Percentiles rank a stretch among this genome's conserved stretches.
Conservation (phyloP, 176 grass and related monocot genomes). For the Puya raimondii region DNA sequence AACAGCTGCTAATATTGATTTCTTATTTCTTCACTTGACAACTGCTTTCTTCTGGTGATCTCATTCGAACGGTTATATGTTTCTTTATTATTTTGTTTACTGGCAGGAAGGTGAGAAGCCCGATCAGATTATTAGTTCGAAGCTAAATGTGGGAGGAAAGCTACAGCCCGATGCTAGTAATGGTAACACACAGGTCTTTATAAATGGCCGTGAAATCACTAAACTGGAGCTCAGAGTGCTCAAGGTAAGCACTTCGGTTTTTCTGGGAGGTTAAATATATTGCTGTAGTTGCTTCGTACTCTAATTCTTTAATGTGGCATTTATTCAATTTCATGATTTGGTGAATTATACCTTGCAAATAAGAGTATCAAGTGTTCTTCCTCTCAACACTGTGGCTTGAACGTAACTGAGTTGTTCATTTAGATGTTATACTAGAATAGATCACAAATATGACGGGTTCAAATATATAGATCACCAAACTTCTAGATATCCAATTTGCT, state of each 20-base stretch:
- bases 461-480: not conserved
- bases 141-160: slow-evolving; percentile 25
- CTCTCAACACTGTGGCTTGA: too few species aligned
- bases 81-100: not conserved
- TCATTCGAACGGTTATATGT: not conserved
- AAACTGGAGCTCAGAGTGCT: slow-evolving; percentile 24
- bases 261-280: not conserved
- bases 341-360: too few species aligned
- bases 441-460: not conserved
- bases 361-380: too few species aligned
- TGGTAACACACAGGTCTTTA: slow-evolving; percentile 24
- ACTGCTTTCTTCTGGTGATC: not conserved
- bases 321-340: too few species aligned
- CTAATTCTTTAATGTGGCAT: too few species aligned
- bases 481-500: not conserved
- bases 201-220: slow-evolving; percentile 28
- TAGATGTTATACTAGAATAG: too few species aligned
- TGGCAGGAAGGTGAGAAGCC: slow-evolving; percentile 26
- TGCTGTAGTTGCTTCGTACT: too few species aligned
- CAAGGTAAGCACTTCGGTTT: slow-evolving; percentile 1
- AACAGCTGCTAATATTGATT: not conserved
- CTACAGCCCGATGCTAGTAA: slow-evolving; percentile 23
- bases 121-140: slow-evolving; percentile 25
- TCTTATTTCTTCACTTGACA: not conserved
- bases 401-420: too few species aligned